Conservation (phyloP, 1,139 yeast species). For the Pichia sp. region DNA sequence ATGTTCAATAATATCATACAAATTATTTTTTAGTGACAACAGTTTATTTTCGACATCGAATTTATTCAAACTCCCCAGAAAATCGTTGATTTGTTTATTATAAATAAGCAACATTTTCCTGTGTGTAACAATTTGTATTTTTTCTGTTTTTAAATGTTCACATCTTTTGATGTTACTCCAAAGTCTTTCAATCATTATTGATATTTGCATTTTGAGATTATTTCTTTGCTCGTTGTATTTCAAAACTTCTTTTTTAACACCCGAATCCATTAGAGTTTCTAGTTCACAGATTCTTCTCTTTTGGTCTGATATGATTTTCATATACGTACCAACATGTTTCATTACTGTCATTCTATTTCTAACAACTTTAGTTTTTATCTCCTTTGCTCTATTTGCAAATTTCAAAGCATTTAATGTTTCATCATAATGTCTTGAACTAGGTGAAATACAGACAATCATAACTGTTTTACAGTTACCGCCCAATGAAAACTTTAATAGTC, state of each 20-base stretch:
- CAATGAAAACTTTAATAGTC: constrained; percentile 79
- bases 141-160: constrained; percentile 33
- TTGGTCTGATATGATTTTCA: constrained; percentile 81
- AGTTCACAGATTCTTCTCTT: constrained; percentile 50
- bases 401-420: constrained; percentile 86
- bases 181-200: constrained; percentile 29
- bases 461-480: constrained; percentile 94
- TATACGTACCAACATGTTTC: constrained; percentile 81
- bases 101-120: constrained; percentile 46
- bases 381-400: constrained; percentile 87
- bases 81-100: constrained; percentile 34
- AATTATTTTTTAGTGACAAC: constrained; percentile 18
- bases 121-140: constrained; percentile 50
- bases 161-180: constrained; percentile 9
- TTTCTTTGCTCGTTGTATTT: constrained; percentile 27
- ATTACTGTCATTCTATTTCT: constrained; percentile 73
- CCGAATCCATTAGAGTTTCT: constrained; percentile 8
- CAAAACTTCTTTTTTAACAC: constrained; percentile 7
- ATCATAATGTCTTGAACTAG: constrained; percentile 79
- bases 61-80: constrained; percentile 22
- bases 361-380: constrained; percentile 73
- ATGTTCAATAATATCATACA: constrained; percentile 24
- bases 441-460: constrained; percentile 91
- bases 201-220: constrained; percentile 36
- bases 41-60: constrained; percentile 20